Percentiles rank a stretch among this genome's conserved stretches.
Evolutionary conservation across 805 yeast genomes (phyloP).

Genomic region (Kuraishia molischiana): DNA sequence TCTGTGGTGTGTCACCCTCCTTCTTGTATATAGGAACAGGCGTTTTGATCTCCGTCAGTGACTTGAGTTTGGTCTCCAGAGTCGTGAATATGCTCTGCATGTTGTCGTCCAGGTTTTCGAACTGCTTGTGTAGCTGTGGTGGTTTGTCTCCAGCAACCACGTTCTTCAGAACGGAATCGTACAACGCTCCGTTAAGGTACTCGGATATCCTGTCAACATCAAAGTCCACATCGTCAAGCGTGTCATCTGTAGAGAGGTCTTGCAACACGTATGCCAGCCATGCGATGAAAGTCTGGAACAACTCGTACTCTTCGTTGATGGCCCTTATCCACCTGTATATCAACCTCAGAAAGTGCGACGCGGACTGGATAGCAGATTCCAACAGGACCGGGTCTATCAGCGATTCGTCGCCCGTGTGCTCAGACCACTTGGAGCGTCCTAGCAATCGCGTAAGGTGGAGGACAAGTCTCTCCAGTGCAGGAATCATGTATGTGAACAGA

Average conservation of each 20-base stretch:
- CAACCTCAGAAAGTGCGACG: constrained; percentile 3
- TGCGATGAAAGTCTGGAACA: constrained; percentile 31
- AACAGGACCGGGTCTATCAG: constrained; percentile 7
- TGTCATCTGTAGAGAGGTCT: constrained; percentile 28
- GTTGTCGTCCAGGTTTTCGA: neutral
- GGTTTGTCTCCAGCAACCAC: neutral
- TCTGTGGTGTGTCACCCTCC: too few species aligned
- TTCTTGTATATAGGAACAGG: too few species aligned
- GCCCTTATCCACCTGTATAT: constrained; percentile 10
- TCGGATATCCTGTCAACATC: constrained; percentile 19
- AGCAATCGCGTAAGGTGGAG: constrained; percentile 31
- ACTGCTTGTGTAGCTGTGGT: neutral
- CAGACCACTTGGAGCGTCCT: constrained; percentile 29
- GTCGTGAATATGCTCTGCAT: neutral
- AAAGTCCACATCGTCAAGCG: constrained; percentile 9
- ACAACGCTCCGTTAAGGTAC: constrained; percentile 16
- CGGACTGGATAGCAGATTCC: neutral
- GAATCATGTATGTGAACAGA: constrained; percentile 38
- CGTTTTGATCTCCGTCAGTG: too few species aligned
- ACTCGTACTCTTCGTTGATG: constrained; percentile 32
- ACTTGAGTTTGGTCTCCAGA: constrained; percentile 1
- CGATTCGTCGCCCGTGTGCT: constrained; percentile 7
- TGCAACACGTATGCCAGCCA: constrained; percentile 31
- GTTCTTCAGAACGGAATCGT: constrained; percentile 4
- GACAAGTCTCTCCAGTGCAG: constrained; percentile 46